phyloP scores from a whole-genome alignment of 345 rosid species.

The Conringia planisiliqua region DNA sequence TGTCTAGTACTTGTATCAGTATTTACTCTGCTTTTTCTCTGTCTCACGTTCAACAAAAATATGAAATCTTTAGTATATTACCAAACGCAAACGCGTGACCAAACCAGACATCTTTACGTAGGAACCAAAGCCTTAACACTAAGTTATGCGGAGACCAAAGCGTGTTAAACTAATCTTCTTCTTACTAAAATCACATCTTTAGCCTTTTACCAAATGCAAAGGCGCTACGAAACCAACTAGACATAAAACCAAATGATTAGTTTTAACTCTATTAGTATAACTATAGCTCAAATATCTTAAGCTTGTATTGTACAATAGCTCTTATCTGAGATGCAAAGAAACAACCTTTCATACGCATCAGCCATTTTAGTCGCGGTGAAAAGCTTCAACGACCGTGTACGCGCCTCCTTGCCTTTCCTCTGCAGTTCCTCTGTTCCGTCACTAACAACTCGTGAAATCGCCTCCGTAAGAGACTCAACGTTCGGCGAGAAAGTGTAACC shows the following conservation, averaged over 20 bases:
- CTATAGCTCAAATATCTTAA: slow-evolving; percentile 1
- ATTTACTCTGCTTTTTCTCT: not conserved
- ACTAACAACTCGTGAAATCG: slow-evolving; percentile 47
- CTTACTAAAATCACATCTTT: not conserved
- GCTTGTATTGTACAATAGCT: slow-evolving; percentile 44
- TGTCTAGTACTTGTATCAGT: slow-evolving; percentile 26
- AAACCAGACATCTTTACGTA: not conserved
- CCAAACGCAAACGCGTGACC: not conserved
- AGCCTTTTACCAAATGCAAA: not conserved
- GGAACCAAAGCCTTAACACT: not conserved
- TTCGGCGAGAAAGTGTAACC: slow-evolving; percentile 79
- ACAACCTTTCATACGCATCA: slow-evolving; percentile 78
- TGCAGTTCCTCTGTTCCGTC: slow-evolving; percentile 56
- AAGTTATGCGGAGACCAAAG: not conserved
- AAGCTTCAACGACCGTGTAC: slow-evolving; percentile 60
- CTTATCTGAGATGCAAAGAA: slow-evolving; percentile 68
- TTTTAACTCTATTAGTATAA: not conserved
- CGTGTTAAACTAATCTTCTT: not conserved
- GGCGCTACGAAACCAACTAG: not conserved
- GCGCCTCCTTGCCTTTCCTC: slow-evolving; percentile 64
- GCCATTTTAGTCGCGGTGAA: slow-evolving; percentile 91
- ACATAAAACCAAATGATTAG: not conserved
- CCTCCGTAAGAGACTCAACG: slow-evolving; percentile 55
- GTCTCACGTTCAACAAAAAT: not conserved
- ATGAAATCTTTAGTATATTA: not conserved